phyloP scores from a whole-genome alignment of 768 basidiomycete species.

The Lactifluus piperatus region DNA sequence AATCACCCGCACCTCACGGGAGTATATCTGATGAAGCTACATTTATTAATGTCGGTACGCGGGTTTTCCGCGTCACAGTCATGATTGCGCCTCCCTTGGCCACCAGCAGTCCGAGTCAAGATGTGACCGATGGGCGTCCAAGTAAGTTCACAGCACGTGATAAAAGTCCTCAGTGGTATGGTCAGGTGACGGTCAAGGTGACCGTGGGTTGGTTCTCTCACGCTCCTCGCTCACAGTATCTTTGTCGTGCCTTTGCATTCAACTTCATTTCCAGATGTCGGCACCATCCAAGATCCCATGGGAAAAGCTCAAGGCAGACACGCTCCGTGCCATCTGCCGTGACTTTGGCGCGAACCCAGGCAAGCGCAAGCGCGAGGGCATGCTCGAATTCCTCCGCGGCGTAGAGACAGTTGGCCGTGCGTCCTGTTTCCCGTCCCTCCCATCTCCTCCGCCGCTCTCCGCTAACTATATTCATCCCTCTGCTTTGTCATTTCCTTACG shows the following conservation, averaged over 20 bases:
- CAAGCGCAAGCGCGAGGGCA: constrained; percentile 19
- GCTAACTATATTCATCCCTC: not conserved
- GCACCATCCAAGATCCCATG: constrained; percentile 21
- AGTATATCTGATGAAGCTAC: no score
- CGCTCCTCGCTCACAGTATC: not conserved
- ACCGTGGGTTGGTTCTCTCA: not conserved
- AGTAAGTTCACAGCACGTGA: no score
- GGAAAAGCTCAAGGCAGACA: constrained; percentile 23
- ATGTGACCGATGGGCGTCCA: no score
- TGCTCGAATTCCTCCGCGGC: constrained; percentile 20
- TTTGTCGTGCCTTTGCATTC: not conserved
- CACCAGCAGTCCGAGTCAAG: no score
- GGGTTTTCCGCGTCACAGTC: no score
- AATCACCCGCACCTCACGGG: no score
- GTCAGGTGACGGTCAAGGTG: no score
- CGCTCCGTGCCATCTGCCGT: constrained; percentile 21
- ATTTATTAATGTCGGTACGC: no score
- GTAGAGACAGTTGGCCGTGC: constrained; percentile 22
- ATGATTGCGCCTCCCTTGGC: no score
- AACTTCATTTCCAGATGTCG: constrained; percentile 1
- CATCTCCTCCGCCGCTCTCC: not conserved
- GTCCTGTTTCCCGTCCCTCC: constrained; percentile 7
- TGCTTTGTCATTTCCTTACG: not conserved
- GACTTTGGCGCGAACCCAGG: constrained; percentile 22
- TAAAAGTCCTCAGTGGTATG: no score